A percentile compares a stretch with the other conserved stretches of the same genome.
Conservation (phyloP, 768 basidiomycete genomes). For the Polyporus arcularius region DNA sequence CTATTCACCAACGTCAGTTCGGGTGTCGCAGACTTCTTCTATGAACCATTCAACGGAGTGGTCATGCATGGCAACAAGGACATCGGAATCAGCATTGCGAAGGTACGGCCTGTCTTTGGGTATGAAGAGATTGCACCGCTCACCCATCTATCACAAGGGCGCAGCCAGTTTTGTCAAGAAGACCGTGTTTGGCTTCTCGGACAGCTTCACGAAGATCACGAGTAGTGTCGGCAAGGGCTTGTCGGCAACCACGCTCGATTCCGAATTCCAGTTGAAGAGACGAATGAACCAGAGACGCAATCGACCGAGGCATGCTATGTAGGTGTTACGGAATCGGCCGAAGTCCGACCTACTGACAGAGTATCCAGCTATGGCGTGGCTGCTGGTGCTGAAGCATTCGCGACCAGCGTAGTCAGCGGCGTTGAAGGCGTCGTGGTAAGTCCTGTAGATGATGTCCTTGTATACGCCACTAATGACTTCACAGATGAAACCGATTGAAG, state of each 20-base stretch:
- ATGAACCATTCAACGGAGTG: conserved; percentile 95
- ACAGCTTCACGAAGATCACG: conserved; percentile 97
- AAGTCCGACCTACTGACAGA: neutral
- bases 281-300: conserved; percentile 90
- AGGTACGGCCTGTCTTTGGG: conserved; percentile 55
- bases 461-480: neutral
- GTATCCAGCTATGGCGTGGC: conserved; percentile 84
- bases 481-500: conserved; percentile 96
- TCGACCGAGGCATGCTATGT: conserved; percentile 95
- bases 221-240: conserved; percentile 97
- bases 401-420: conserved; percentile 91
- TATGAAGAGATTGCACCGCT: neutral
- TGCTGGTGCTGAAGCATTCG: conserved; percentile 91
- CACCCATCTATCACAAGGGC: conserved; percentile 54
- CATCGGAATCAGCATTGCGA: conserved; percentile 90
- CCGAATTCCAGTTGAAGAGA: conserved; percentile 90
- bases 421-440: conserved; percentile 91
- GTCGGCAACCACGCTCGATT: conserved; percentile 95
- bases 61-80: conserved; percentile 97
- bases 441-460: neutral
- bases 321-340: conserved; percentile 26
- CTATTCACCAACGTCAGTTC: conserved; percentile 98
- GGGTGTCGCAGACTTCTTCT: conserved; percentile 97
- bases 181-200: conserved; percentile 94
- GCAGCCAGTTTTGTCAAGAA: conserved; percentile 99